Evolutionary conservation across 1,139 yeast genomes (phyloP), one percentile per base, ranked within the genome.

Genomic region (Saccharomyces uvarum): DNA sequence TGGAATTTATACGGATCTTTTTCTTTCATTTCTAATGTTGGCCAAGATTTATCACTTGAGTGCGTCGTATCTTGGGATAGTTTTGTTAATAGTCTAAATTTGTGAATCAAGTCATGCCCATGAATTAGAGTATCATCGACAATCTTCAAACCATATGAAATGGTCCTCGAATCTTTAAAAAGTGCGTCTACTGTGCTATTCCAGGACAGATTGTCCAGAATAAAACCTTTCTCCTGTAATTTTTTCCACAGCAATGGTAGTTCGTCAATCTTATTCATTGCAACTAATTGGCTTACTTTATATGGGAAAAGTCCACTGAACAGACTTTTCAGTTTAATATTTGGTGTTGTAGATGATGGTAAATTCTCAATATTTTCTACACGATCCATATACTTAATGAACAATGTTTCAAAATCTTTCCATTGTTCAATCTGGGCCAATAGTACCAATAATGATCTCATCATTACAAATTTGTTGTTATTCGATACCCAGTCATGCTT

Each of bases 71-170:
- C 54, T 6, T 50, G 31, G 4, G 66, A 61, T 47, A 52, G 24
- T 47, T 55, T 61, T 52, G 52, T 58, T 26, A 62, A 52, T 26
- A 58, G 54, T 54, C 70, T 66, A 26, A 57, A 57, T 54, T 63
- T 67, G 50, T 64, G 68, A 46, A 65, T 62, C 48, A 61, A 47
- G 50, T 66, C 70, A 63, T 61, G 69, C 13, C 80, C 78, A 54
- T 75, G 75, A 49, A 77, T 67, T 50, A 79, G 58, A 50, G 63
- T 69, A 19, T 63, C 63, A 57, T 80, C 78, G 38, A 73, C 66
- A 19, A 77, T 59, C 7, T 59, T 57, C 53, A 78, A 59, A 1
- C 76, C 77, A 16, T 64, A 60, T 26, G 70, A 65, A 14, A 77
- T 61, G 1, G 73, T 70, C 4, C 57, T 50, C 8, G 60, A 57